These are phyloP conservation scores for Myxozyma neotropica DNA, from an alignment of 805 yeast species.

Conservation along the genomic window DNA sequence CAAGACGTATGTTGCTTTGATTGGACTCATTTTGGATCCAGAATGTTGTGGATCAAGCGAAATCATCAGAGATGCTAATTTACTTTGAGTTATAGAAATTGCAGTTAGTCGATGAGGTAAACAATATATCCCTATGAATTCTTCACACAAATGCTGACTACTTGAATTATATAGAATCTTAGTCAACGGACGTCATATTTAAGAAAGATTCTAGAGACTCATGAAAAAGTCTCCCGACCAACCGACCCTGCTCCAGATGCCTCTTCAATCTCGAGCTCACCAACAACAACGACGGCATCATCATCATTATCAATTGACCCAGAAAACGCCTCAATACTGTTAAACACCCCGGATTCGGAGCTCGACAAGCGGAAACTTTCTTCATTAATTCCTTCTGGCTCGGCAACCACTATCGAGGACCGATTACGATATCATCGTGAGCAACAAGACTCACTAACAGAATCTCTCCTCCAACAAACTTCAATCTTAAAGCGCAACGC, in stretches of 20 bases:
- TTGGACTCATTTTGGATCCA: neutral
- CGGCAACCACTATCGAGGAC: slow-evolving; percentile 26
- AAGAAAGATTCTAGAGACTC: neutral
- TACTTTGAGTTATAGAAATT: slow-evolving; percentile 9
- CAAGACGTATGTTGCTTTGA: slow-evolving; percentile 24
- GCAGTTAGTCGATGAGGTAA: slow-evolving; percentile 22
- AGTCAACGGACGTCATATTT: slow-evolving; percentile 4
- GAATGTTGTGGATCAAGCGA: no score
- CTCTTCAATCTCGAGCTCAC: neutral
- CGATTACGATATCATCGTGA: slow-evolving; percentile 34
- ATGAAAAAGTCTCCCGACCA: neutral
- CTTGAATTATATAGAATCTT: neutral
- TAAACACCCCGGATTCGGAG: slow-evolving; percentile 3
- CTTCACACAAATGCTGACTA: neutral
- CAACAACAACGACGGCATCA: neutral
- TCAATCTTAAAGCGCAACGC: slow-evolving; percentile 54
- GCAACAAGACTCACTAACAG: slow-evolving; percentile 52
- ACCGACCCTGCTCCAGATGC: no score
- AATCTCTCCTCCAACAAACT: slow-evolving; percentile 54
- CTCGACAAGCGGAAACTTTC: neutral
- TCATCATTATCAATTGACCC: neutral
- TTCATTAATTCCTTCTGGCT: slow-evolving; percentile 6
- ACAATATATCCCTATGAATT: neutral
- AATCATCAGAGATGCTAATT: no score
- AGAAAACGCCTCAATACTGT: slow-evolving; percentile 3